These are phyloP conservation scores for Kwoniella sp. DNA, from an alignment of 768 basidiomycete species.

Conservation along the genomic window DNA sequence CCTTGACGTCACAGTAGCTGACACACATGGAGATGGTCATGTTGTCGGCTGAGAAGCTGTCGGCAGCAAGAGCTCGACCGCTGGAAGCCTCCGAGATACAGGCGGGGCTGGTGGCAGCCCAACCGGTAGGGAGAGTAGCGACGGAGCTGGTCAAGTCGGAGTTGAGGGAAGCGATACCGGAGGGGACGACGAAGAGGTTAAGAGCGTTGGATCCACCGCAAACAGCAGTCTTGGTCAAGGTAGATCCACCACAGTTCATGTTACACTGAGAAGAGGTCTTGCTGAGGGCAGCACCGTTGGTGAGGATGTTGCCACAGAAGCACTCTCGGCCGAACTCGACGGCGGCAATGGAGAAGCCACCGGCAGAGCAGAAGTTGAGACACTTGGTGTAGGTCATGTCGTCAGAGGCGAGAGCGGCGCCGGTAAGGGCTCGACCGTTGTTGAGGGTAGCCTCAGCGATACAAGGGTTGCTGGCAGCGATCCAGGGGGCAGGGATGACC, in stretches of 20 bases:
- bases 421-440: conserved; percentile 24
- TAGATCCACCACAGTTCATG: conserved; percentile 37
- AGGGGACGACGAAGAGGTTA: conserved; percentile 7
- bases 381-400: conserved; percentile 22
- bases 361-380: conserved; percentile 19
- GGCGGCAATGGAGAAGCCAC: conserved; percentile 28
- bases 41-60: conserved; percentile 2
- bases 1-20: conserved; percentile 16
- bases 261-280: conserved; percentile 17
- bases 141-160: conserved; percentile 15
- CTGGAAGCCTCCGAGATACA: conserved; percentile 19
- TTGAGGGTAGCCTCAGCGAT: conserved; percentile 25
- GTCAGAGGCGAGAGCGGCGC: conserved; percentile 4
- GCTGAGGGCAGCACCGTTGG: conserved; percentile 59
- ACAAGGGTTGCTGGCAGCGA: conserved; percentile 18
- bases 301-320: conserved; percentile 61
- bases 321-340: conserved; percentile 53
- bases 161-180: conserved; percentile 2
- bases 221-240: conserved; percentile 7
- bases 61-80: conserved; percentile 19
- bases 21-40: conserved; percentile 35
- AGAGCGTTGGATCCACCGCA: conserved; percentile 28
- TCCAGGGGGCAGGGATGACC: conserved; percentile 19
- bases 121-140: conserved; percentile 32
- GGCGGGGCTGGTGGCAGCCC: conserved; percentile 12